phyloP scores from a whole-genome alignment of 441 rosid genomes.

The Adansonia madagascariensis region DNA sequence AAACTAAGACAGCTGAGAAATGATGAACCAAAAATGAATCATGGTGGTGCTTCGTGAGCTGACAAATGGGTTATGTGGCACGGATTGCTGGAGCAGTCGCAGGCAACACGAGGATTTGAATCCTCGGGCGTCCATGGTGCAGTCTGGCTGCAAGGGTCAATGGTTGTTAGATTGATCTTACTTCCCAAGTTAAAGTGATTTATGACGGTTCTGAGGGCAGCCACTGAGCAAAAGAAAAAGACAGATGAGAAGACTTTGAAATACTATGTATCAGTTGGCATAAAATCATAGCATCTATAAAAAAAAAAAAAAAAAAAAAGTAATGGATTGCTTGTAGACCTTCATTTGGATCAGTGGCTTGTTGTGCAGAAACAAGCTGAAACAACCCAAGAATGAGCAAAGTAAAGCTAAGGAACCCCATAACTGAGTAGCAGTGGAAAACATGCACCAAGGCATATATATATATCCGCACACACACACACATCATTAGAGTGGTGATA shows the following conservation, averaged over 20 bases:
- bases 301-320: not conserved
- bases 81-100: slow-evolving; percentile 44
- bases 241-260: not conserved
- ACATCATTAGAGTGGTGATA: not conserved
- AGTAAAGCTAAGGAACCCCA: slow-evolving; percentile 41
- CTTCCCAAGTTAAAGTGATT: slow-evolving; percentile 53
- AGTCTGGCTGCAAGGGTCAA: slow-evolving; percentile 49
- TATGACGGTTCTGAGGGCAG: slow-evolving; percentile 49
- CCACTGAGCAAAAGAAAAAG: slow-evolving; percentile 35
- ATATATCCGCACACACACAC: not conserved
- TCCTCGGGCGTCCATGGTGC: slow-evolving; percentile 43
- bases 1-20: not conserved
- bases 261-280: not conserved
- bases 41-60: slow-evolving; percentile 27
- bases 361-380: slow-evolving; percentile 47
- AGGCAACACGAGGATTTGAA: slow-evolving; percentile 52
- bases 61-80: slow-evolving; percentile 58
- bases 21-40: not conserved
- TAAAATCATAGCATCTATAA: not conserved
- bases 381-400: slow-evolving; percentile 34
- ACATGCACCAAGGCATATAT: slow-evolving; percentile 2
- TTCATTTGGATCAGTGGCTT: slow-evolving; percentile 48
- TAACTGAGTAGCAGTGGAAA: slow-evolving; percentile 27
- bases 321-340: slow-evolving; percentile 31
- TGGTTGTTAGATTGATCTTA: slow-evolving; percentile 39